Evolutionary conservation across 2,329 filamentous ascomycete species (phyloP), one percentile per base, ranked within the genome.

Genomic region (Hysterium pulicare): DNA sequence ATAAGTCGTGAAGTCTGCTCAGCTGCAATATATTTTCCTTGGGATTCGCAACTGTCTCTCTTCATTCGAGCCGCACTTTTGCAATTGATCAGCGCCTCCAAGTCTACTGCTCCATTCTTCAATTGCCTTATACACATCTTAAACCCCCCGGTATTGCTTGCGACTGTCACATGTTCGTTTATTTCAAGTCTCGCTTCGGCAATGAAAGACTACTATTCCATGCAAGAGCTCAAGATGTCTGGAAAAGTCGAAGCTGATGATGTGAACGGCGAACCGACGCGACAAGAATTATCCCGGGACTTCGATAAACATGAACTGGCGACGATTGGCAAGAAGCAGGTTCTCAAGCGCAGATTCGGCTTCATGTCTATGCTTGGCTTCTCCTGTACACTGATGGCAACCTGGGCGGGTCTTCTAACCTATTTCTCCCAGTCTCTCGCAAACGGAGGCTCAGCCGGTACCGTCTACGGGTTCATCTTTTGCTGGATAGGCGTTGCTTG

Each of bases 401-500:
- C 42, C 17, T 46, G 43, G 43, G 43, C 35, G 13, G 45, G 36
- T 3, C 15, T 40, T n/a, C 21, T 50, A 2, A 19, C 33, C 36
- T 42, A 13, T 10, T 42, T 36, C 20, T 30, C 22, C 13, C 38
- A 19, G 3, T 2, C 13, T 3, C 22, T 28, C 10, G 19, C 17
- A 15, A 47, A 47, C 24, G 46, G 46, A 11, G 46, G 44, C 5
- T 20, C 37, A 13, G 35, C 40, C 15, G 46, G 44, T 3, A 33
- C 47, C 10, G 32, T 49, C 10, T 44, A 39, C 8, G 41, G 38
- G 1, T 48, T 43, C 19, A 10, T 47, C n/a, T 37, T 49, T 16
- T 30, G 28, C 19, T 47, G 37, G 37, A n/a, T 34, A 10, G 45
- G 45, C 9, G 23, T 17, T 6, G 23, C 43, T 5, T 40, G 36